Evolutionary conservation across 2,329 filamentous ascomycete species (phyloP).

Genomic region (Anthostomella pinea): DNA sequence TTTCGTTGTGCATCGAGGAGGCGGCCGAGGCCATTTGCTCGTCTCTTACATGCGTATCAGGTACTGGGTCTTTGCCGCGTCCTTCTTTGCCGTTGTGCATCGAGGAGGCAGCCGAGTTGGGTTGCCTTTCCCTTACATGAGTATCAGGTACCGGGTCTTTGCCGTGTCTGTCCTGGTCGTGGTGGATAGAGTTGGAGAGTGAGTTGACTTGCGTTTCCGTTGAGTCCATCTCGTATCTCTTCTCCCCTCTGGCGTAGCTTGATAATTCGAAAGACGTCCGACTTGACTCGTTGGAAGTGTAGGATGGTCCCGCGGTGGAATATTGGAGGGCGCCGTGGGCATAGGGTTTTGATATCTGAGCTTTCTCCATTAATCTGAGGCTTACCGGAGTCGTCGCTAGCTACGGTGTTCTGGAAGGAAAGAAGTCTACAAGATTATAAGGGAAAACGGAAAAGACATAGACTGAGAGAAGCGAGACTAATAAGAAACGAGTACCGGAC

Average conservation of each 20-base stretch:
- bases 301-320: conserved; percentile 7
- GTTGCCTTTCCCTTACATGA: conserved; percentile 11
- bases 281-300: conserved; percentile 9
- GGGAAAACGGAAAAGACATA: conserved; percentile 12
- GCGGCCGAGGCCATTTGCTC: conserved; percentile 21
- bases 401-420: background rate
- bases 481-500: conserved; percentile 19
- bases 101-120: conserved; percentile 22
- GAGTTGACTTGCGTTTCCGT: too few relatives aligned
- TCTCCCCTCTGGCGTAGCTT: conserved; percentile 12
- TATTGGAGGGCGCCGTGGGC: conserved; percentile 8
- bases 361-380: conserved; percentile 8
- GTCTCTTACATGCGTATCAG: conserved; percentile 9
- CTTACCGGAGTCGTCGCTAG: background rate
- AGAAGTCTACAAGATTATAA: conserved; percentile 3
- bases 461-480: conserved; percentile 12
- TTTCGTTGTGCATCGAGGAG: conserved; percentile 20
- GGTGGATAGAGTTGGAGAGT: too few relatives aligned
- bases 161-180: too few relatives aligned
- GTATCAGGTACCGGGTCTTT: too few relatives aligned
- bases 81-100: conserved; percentile 22
- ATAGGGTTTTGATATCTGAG: conserved; percentile 3
- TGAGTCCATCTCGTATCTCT: too few relatives aligned
- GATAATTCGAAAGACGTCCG: conserved; percentile 9
- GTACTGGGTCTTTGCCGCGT: too few relatives aligned